Evolutionary conservation across 2,329 filamentous ascomycete species (phyloP), one percentile per base, ranked within the genome.

Genomic region (Aspergillus pseudonomiae): DNA sequence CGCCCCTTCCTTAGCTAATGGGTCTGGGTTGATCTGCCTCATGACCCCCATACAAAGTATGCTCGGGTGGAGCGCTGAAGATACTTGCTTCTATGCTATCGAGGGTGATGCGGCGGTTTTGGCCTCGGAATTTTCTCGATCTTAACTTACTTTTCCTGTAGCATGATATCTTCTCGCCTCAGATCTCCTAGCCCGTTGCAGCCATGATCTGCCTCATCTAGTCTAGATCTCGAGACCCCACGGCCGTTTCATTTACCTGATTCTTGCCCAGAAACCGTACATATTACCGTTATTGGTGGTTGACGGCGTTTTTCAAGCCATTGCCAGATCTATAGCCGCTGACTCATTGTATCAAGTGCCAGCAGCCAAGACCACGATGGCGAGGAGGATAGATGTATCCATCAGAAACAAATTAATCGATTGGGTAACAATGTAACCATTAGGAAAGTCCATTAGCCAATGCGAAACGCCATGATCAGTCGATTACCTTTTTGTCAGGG

Each of bases 341-440:
- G 19, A 24, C 52, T n/a, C 52, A 36, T 54, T 30, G 19, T 11
- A 21, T 36, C 19, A 54, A 24, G 43, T 21, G 39, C n/a, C 43
- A 26, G 24, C 11, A 28, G 45, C 45, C 45, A 28, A 48, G 45
- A 7, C 21, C 19, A 41, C 39, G 7, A 21, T 16, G 6, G n/a
- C n/a, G 16, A 26, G n/a, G 19, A 19, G 26, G 2, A 12, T 30
- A 39, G 6, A n/a, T 14, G n/a, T 30, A 26, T 32, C 19, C n/a
- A 55, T 55, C 21, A 24, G 52, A 12, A 26, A 24, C 24, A 39
- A 7, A 41, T 41, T 21, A 55, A 39, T 55, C 52, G n/a, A 32
- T 55, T 55, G 52, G 52, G 52, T 39, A 55, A 39, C 52, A 39
- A 39, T 55, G 32, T 55, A 39, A 55, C 52, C 52, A 26, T 39